These are phyloP conservation scores for Pilobolus umbonatus DNA, from an alignment of 192 early-diverging fungal genomes.

Conservation along the genomic window DNA sequence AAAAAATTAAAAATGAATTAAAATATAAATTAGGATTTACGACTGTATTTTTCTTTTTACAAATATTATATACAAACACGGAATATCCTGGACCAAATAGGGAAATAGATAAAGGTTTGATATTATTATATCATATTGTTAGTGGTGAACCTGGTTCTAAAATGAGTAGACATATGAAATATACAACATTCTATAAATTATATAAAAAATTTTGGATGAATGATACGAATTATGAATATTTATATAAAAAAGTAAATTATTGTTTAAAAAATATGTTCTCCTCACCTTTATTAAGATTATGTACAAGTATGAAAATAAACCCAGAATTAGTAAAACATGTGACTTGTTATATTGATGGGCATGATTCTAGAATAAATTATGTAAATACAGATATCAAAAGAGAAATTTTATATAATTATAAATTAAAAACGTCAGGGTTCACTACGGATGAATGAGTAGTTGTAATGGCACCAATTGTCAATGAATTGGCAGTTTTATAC, in stretches of 20 bases:
- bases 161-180: not conserved
- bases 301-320: not conserved
- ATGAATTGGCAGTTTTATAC: too few species aligned
- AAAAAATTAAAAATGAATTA: conserved; percentile 1
- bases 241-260: conserved; percentile 5
- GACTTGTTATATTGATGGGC: not conserved
- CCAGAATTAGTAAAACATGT: not conserved
- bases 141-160: not conserved
- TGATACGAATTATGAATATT: not conserved
- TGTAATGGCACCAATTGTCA: too few species aligned
- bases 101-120: conserved; percentile 8
- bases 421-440: not conserved
- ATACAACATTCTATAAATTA: not conserved
- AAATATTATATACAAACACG: not conserved
- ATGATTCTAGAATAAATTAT: conserved; percentile 6
- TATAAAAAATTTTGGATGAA: conserved; percentile 9
- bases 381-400: not conserved
- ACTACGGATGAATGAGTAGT: too few species aligned
- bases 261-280: conserved; percentile 1
- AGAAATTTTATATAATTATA: not conserved
- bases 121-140: conserved; percentile 6
- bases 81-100: conserved; percentile 4
- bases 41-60: conserved; percentile 1
- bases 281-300: not conserved
- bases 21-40: not conserved